Conservation (phyloP, 169 alveolate species). For the Ichthyophthirius multifiliis region DNA sequence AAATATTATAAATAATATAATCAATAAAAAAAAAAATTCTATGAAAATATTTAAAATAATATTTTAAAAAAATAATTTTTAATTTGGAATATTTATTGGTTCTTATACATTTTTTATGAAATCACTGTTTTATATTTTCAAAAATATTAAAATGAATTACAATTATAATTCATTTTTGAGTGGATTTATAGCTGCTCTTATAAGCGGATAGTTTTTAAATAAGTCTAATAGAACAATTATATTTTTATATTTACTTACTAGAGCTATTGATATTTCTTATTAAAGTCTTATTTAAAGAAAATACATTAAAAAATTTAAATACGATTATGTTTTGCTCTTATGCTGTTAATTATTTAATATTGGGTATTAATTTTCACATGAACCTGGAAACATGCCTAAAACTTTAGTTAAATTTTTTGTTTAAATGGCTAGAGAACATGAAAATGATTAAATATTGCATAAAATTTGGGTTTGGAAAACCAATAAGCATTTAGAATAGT, state of each 20-base stretch:
- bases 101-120: no score
- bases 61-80: no score
- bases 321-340: background rate
- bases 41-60: no score
- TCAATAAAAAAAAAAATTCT: no score
- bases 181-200: background rate
- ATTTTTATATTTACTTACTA: background rate
- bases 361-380: background rate
- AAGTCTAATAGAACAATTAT: background rate
- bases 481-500: background rate
- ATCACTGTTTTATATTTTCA: no score
- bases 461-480: background rate
- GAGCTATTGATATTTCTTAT: background rate
- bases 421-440: conserved; percentile 6
- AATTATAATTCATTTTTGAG: conserved; percentile 7
- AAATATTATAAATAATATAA: no score
- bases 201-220: background rate
- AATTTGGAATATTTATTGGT: no score
- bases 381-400: background rate
- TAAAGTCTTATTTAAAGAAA: background rate
- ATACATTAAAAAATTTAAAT: background rate
- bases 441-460: background rate
- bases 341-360: background rate
- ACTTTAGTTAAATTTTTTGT: background rate
- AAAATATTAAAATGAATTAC: no score